A percentile compares a stretch with the other conserved stretches of the same genome.
Conservation (phyloP, 192 early-diverging fungal species). For the Linnemannia schmuckeri region DNA sequence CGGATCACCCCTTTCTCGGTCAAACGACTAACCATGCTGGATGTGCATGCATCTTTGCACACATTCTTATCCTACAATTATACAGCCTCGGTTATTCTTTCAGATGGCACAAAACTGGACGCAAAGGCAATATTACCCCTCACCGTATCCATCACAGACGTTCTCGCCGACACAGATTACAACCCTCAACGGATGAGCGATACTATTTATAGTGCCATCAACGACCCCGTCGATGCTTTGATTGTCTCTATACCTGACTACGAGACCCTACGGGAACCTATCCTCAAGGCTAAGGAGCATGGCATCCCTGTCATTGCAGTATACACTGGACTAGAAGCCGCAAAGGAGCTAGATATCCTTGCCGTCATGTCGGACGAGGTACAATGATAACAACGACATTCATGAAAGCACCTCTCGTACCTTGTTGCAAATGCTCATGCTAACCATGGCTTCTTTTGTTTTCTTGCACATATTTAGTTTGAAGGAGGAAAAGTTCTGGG, state of each 20-base stretch:
- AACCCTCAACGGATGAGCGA: conserved; percentile 8
- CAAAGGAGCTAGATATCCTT: conserved; percentile 20
- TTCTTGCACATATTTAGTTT: background rate
- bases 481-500: conserved; percentile 14
- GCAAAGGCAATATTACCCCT: conserved; percentile 7
- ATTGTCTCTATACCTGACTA: conserved; percentile 31
- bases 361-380: conserved; percentile 27
- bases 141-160: conserved; percentile 14
- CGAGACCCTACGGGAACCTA: conserved; percentile 3
- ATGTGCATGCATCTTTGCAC: background rate
- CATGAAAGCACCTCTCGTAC: too few relatives aligned
- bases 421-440: background rate
- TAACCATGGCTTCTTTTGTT: background rate
- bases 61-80: background rate
- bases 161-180: conserved; percentile 11
- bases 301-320: conserved; percentile 30
- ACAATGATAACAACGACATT: background rate
- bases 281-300: conserved; percentile 6
- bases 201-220: conserved; percentile 16
- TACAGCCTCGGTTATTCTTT: conserved; percentile 1
- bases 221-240: conserved; percentile 15
- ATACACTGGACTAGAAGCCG: conserved; percentile 19
- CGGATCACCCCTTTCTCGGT: background rate
- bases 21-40: background rate
- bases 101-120: conserved; percentile 7